Conservation (phyloP, 2,329 filamentous ascomycete genomes). For the Cadophora sp. region DNA sequence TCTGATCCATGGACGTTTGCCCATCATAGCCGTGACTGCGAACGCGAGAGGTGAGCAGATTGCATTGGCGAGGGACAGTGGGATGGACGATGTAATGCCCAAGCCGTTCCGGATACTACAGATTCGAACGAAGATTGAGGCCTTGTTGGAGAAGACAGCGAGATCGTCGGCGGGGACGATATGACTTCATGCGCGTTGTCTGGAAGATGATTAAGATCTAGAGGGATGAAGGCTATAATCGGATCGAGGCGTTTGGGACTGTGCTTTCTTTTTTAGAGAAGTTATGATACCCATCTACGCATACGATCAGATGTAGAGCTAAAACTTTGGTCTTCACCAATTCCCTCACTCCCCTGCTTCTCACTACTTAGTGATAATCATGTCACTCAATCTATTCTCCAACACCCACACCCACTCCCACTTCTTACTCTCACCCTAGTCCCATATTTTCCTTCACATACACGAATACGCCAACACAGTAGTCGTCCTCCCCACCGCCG, state of each 20-base stretch:
- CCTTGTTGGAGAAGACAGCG: slow-evolving; percentile 38
- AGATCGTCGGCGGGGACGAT: not conserved
- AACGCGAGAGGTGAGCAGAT: slow-evolving; percentile 79
- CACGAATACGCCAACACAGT: slow-evolving; percentile 1
- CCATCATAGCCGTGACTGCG: slow-evolving; percentile 78
- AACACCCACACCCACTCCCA: too few species aligned
- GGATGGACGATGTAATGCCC: slow-evolving; percentile 79
- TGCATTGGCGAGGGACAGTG: slow-evolving; percentile 68
- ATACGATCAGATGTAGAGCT: slow-evolving; percentile 10
- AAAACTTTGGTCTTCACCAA: not conserved
- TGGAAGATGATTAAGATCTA: not conserved
- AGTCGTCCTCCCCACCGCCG: not conserved
- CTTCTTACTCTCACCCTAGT: not conserved
- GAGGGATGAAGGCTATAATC: not conserved
- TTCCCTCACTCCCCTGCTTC: not conserved
- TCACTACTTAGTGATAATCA: not conserved
- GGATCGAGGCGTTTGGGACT: not conserved
- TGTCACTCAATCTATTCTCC: not conserved
- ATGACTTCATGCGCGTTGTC: not conserved
- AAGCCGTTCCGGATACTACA: slow-evolving; percentile 78
- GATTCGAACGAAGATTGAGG: slow-evolving; percentile 69
- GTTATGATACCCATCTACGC: slow-evolving; percentile 7
- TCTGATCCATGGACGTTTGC: slow-evolving; percentile 65
- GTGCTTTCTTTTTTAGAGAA: slow-evolving; percentile 3
- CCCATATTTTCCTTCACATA: not conserved